Conservation (phyloP, 768 basidiomycete genomes). For the Suillus hirtellus region DNA sequence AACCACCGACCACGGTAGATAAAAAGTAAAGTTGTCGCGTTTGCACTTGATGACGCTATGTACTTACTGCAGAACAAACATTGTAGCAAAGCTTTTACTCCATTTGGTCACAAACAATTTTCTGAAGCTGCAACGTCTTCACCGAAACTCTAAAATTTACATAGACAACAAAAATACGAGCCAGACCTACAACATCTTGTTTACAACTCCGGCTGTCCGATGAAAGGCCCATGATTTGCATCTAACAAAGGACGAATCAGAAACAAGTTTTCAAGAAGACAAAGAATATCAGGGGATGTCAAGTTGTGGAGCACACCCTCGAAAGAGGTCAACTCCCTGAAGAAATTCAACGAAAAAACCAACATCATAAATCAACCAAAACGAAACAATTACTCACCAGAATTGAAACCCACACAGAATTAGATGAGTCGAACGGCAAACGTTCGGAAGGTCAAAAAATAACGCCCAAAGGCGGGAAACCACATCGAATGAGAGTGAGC, state of each 20-base stretch:
- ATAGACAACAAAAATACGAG: neutral
- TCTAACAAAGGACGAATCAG: constrained; percentile 16
- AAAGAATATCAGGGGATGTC: constrained; percentile 45
- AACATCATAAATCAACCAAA: constrained; percentile 52
- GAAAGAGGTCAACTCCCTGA: constrained; percentile 78
- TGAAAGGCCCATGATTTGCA: constrained; percentile 1
- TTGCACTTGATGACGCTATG: neutral
- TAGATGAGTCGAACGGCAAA: constrained; percentile 46
- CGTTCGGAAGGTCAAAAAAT: constrained; percentile 58
- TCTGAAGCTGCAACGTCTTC: neutral
- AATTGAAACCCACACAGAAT: constrained; percentile 1
- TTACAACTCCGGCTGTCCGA: neutral
- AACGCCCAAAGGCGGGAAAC: constrained; percentile 10
- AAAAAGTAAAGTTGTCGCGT: neutral
- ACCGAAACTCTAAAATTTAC: constrained; percentile 1
- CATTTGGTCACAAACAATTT: neutral
- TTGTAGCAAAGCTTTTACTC: neutral
- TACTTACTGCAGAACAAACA: neutral
- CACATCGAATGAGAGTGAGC: constrained; percentile 82
- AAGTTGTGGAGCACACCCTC: constrained; percentile 74
- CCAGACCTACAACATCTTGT: neutral
- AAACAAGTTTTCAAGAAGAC: neutral
- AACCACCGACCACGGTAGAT: neutral
- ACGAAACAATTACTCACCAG: constrained; percentile 27
- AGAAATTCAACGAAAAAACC: constrained; percentile 76